Evolutionary conservation across 2,329 filamentous ascomycete species (phyloP), one percentile per base, ranked within the genome.

Genomic region (Alternaria conjuncta): DNA sequence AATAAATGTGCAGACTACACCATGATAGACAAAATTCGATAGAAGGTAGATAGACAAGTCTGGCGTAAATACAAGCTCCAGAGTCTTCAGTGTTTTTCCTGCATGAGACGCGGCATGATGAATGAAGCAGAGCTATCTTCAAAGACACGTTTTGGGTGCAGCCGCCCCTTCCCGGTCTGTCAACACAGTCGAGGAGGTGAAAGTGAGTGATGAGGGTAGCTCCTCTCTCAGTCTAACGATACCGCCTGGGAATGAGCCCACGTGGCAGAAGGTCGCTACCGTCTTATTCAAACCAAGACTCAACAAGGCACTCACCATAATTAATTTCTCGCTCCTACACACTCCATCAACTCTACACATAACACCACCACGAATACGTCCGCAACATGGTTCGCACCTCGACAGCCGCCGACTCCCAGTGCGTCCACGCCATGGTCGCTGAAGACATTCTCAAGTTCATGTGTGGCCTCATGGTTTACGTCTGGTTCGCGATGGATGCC

Each of bases 131-230:
- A 41, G 36, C n/a, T n/a, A 18, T 1, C 15, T 3, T 2, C n/a
- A 41, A 3, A 1, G 1, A 18, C 11, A 41, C n/a, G 2, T 18
- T 18, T 18, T 1, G 3, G 1, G 36, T 41, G 1, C n/a, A 41
- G 4, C 36, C n/a, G 36, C 36, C n/a, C n/a, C 36, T 41, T 41
- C 36, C 36, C n/a, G 9, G 3, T 18, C 36, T 41, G 15, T 5
- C 1, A 0, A 41, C 2, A 41, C 5, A 41, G 2, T 18, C n/a
- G 36, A 2, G 1, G 36, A 18, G n/a, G 2, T 41, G 9, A 11
- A 11, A 41, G 36, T 41, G 36, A 41, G 36, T 18, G 36, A 6
- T 41, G n/a, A 41, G 2, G 36, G 36, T 41, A 41, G 36, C 36
- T 3, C 10, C 36, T 41, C 1, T n/a, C 36, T 41, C 4, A 18